These are phyloP conservation scores for Mycena vulgaris DNA, from an alignment of 768 basidiomycete genomes.

Conservation along the genomic window DNA sequence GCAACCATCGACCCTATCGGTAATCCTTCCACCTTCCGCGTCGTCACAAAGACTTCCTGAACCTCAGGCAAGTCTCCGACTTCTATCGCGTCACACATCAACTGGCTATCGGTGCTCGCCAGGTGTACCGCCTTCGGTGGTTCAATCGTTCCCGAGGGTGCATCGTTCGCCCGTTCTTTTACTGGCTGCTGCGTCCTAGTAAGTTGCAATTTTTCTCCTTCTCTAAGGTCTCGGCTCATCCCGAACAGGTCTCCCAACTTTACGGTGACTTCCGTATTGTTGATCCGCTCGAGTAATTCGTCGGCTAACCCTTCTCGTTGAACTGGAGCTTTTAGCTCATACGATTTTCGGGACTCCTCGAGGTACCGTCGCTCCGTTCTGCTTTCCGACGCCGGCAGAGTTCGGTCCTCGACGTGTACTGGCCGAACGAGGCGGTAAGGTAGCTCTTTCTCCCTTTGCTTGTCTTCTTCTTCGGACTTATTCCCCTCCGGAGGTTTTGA, in stretches of 20 bases:
- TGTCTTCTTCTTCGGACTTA: not conserved
- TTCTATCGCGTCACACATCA: constrained; percentile 5
- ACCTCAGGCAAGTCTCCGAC: constrained; percentile 8
- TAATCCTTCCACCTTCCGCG: not conserved
- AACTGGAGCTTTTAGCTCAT: too few relatives aligned
- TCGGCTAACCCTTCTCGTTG: not conserved
- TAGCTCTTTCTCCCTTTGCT: not conserved
- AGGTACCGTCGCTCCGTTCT: too few relatives aligned
- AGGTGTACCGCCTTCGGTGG: not conserved
- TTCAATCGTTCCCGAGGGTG: not conserved
- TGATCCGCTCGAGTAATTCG: constrained; percentile 6
- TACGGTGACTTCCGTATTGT: too few relatives aligned
- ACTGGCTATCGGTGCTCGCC: not conserved
- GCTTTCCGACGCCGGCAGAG: constrained; percentile 6
- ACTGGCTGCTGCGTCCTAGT: constrained; percentile 10
- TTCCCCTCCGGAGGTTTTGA: constrained; percentile 15
- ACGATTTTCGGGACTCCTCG: too few relatives aligned
- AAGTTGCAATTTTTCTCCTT: constrained; percentile 16
- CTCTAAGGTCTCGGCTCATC: constrained; percentile 5
- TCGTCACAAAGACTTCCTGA: constrained; percentile 9
- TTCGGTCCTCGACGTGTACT: constrained; percentile 17
- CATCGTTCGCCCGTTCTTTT: not conserved
- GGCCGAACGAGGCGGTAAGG: constrained; percentile 16
- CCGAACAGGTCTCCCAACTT: constrained; percentile 6
- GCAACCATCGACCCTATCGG: constrained; percentile 12